Evolutionary conservation across 2,329 filamentous ascomycete species (phyloP), one percentile per base, ranked within the genome.

Genomic region (Exutisphaerella laricina): DNA sequence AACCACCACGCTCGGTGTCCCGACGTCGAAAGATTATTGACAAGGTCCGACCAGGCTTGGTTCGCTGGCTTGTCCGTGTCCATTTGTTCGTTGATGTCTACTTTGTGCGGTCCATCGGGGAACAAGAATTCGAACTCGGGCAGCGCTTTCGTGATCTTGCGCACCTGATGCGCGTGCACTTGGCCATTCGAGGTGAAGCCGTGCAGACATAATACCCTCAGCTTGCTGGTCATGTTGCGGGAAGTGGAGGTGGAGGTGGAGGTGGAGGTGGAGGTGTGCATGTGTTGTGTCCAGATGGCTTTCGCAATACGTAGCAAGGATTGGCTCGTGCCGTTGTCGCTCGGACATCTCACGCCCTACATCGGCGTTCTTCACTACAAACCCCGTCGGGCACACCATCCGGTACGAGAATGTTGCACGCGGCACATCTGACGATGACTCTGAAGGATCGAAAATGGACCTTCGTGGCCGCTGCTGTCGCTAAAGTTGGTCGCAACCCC

Each of bases 1-100:
- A 46, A 54, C 51, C 51, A 54, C 51, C 48, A 54, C 4, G 51
- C 48, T 4, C 51, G 46, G 46, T 54, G 51, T 1, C 51, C 51
- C 4, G 39, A 46, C 9, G 39, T 37, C 0, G 36, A 43, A 2
- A 48, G 35, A 1, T 14, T 29, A 16, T 41, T 36, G 6, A 54
- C 51, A 8, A 54, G 21, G 9, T 54, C 51, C 12, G 50, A 43
- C 51, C 51, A 54, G 10, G 35, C 39, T 39, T 48, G 44, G 16
- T 51, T 51, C 2, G 34, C 30, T 12, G 49, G 46, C 30, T 40
- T 49, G 14, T 44, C 28, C 41, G 50, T 33, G 21, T 51, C 51
- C 37, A 37, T 45, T 13, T 45, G 43, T 7, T 45, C 41, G 20
- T 37, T 28, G 5, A 48, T 44, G 18, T 49, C 40, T 5, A 54